Conservation (phyloP, 2,329 filamentous ascomycete genomes). For the Alternaria sp. region DNA sequence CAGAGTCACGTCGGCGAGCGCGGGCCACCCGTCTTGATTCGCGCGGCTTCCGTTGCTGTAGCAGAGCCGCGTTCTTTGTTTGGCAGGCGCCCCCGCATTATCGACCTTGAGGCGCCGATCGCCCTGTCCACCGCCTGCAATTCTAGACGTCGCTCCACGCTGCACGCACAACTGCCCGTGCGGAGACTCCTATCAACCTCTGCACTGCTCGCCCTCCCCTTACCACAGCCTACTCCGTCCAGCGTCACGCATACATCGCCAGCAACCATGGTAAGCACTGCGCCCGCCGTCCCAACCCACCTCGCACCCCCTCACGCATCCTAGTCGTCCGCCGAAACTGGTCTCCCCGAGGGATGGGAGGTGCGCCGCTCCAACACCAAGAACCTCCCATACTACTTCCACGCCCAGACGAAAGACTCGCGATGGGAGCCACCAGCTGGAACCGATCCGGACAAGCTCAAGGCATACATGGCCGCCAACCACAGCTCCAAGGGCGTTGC, state of each 20-base stretch:
- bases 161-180: neutral
- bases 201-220: neutral
- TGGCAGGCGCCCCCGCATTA: slow-evolving; percentile 26
- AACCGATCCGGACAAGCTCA: slow-evolving; percentile 90
- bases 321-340: slow-evolving; percentile 51
- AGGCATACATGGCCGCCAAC: slow-evolving; percentile 89
- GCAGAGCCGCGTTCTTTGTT: slow-evolving; percentile 8
- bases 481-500: slow-evolving; percentile 67
- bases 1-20: slow-evolving; percentile 2
- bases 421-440: slow-evolving; percentile 91
- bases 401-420: slow-evolving; percentile 81
- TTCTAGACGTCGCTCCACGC: slow-evolving; percentile 14
- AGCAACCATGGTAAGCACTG: slow-evolving; percentile 38
- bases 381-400: slow-evolving; percentile 99
- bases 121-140: slow-evolving; percentile 17
- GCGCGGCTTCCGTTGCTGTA: slow-evolving; percentile 7
- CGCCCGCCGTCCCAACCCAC: neutral
- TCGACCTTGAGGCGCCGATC: slow-evolving; percentile 28
- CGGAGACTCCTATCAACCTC: slow-evolving; percentile 5
- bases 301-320: slow-evolving; percentile 27
- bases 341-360: slow-evolving; percentile 88
- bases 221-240: neutral
- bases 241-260: neutral
- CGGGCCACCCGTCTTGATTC: slow-evolving; percentile 11
- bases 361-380: slow-evolving; percentile 98